Conservation (phyloP, 768 basidiomycete genomes). For the Agrocybe pediades region DNA sequence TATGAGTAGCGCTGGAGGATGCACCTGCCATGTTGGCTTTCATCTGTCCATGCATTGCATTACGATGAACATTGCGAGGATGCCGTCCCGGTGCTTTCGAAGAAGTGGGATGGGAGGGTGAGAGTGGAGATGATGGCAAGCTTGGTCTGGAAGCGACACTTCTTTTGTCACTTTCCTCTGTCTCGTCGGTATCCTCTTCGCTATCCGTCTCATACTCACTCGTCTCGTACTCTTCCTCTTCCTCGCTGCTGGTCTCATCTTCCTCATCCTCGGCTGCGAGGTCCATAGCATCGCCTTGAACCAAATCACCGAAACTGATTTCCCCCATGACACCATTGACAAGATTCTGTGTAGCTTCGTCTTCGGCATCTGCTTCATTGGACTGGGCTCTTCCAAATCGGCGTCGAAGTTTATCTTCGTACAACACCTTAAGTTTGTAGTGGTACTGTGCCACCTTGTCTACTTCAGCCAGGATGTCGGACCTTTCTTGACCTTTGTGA, state of each 20-base stretch:
- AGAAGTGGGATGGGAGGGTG: not conserved
- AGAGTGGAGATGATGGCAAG: not conserved
- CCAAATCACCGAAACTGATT: constrained; percentile 79
- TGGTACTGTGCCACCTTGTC: constrained; percentile 91
- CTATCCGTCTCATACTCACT: constrained; percentile 41
- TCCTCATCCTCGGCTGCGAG: constrained; percentile 73
- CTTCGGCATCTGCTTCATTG: constrained; percentile 67
- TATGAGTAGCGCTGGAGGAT: constrained; percentile 1
- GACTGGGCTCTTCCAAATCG: constrained; percentile 69
- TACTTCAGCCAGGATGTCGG: constrained; percentile 77
- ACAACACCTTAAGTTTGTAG: constrained; percentile 89
- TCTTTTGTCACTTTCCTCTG: constrained; percentile 28
- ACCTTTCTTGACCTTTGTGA: constrained; percentile 75
- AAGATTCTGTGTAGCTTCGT: constrained; percentile 80
- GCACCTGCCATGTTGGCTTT: not conserved
- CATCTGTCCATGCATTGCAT: not conserved
- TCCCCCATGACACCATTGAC: constrained; percentile 82
- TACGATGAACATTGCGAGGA: constrained; percentile 5
- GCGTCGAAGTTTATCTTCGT: constrained; percentile 89
- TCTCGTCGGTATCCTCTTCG: constrained; percentile 34
- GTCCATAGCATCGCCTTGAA: constrained; percentile 78
- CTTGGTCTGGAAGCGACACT: not conserved
- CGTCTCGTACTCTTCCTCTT: constrained; percentile 40
- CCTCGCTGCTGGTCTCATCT: constrained; percentile 39
- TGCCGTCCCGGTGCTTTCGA: constrained; percentile 1